phyloP scores from a whole-genome alignment of 1,284 basidiomycete species.

The Cystobasidium slooffiae region DNA sequence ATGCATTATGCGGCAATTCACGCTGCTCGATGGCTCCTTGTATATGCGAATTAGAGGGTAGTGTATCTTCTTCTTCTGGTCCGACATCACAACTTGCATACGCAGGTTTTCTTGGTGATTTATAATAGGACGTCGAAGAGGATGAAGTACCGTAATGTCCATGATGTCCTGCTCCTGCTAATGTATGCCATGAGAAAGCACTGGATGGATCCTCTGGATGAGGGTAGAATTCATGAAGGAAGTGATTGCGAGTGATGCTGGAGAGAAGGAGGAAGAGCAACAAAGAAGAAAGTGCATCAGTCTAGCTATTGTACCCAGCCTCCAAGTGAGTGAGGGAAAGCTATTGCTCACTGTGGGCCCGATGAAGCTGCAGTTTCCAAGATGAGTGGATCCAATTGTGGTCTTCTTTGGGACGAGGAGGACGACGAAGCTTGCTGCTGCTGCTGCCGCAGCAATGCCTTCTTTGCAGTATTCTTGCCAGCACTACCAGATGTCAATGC shows the following conservation, averaged over 20 bases:
- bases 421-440: no score
- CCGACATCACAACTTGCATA: conserved; percentile 40
- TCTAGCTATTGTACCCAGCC: neutral
- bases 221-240: conserved; percentile 53
- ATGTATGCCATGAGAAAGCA: conserved; percentile 31
- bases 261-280: neutral
- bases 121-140: neutral
- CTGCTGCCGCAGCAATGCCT: conserved; percentile 1
- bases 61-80: conserved; percentile 31
- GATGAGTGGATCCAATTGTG: conserved; percentile 52
- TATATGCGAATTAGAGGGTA: neutral
- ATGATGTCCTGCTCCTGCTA: neutral
- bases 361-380: conserved; percentile 51
- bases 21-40: conserved; percentile 11
- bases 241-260: conserved; percentile 54
- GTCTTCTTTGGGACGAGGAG: conserved; percentile 45
- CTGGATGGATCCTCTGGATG: conserved; percentile 45
- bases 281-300: neutral
- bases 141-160: neutral
- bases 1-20: neutral
- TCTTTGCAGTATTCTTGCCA: conserved; percentile 9
- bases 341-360: conserved; percentile 51
- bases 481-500: conserved; percentile 29
- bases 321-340: neutral
- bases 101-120: neutral